Evolutionary conservation across 352 stramenopile species (phyloP).

Genomic region (Blastocystis sp.): DNA sequence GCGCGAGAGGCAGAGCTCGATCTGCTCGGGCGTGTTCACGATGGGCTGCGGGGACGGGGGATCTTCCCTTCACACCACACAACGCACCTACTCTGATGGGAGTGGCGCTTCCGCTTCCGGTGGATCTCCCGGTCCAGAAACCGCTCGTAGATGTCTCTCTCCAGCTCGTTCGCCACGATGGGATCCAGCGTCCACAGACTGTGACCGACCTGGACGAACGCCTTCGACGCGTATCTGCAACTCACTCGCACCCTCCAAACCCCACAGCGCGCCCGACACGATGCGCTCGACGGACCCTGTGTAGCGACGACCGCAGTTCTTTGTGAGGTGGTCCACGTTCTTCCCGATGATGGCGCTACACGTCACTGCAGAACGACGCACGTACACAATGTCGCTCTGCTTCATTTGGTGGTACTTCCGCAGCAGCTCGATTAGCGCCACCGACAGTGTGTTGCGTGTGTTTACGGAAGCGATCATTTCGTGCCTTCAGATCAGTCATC

Average conservation of each 20-base stretch:
- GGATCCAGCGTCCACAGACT: conserved; percentile 27
- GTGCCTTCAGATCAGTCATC: background rate
- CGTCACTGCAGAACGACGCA: background rate
- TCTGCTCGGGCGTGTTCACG: background rate
- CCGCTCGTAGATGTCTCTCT: conserved; percentile 28
- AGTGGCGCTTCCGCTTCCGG: conserved; percentile 46
- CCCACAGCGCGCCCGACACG: conserved; percentile 21
- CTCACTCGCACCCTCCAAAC: background rate
- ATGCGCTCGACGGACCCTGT: conserved; percentile 31
- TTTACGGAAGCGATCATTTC: background rate
- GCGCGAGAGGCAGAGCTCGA: conserved; percentile 26
- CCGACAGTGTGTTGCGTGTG: background rate
- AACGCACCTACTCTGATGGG: background rate
- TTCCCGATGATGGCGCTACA: conserved; percentile 18
- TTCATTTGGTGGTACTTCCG: conserved; percentile 21
- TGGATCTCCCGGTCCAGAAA: conserved; percentile 27
- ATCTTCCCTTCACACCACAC: background rate
- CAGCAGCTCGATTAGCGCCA: conserved; percentile 22
- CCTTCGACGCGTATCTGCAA: conserved; percentile 23
- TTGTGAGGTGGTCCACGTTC: conserved; percentile 10
- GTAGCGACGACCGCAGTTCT: background rate
- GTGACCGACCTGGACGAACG: conserved; percentile 16
- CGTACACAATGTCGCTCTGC: background rate
- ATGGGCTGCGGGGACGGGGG: background rate
- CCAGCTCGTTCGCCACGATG: conserved; percentile 8